Evolutionary conservation across 495 filamentous ascomycete species (phyloP).

Genomic region (Bryoglossum gracile): DNA sequence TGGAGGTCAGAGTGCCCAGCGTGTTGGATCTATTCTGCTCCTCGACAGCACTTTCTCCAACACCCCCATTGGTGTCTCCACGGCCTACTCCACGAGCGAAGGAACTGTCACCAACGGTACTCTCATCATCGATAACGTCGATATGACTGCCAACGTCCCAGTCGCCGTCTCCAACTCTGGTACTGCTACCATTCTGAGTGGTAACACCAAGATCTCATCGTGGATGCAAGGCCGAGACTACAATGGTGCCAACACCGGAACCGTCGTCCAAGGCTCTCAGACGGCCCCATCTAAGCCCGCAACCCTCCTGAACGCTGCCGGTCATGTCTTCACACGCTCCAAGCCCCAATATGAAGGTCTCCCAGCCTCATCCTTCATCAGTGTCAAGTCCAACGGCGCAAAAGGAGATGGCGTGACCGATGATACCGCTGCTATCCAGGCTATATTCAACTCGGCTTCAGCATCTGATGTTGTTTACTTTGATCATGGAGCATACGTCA

Average conservation of each 20-base stretch:
- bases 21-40: constrained; percentile 50
- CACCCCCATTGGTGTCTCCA: constrained; percentile 65
- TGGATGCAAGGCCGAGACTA: constrained; percentile 75
- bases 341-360: constrained; percentile 69
- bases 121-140: constrained; percentile 80
- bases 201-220: constrained; percentile 60
- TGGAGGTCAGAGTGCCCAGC: constrained; percentile 17
- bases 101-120: constrained; percentile 67
- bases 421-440: constrained; percentile 65
- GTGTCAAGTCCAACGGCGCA: constrained; percentile 68
- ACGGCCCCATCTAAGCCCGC: constrained; percentile 47
- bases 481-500: constrained; percentile 75
- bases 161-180: constrained; percentile 46
- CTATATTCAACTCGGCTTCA: constrained; percentile 52
- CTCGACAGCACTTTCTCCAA: constrained; percentile 72
- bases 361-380: constrained; percentile 54
- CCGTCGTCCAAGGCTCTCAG: constrained; percentile 43
- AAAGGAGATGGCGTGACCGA: constrained; percentile 70
- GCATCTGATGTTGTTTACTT: constrained; percentile 74
- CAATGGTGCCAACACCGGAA: constrained; percentile 34
- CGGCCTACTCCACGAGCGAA: constrained; percentile 57
- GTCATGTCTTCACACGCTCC: constrained; percentile 55
- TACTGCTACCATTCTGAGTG: constrained; percentile 54
- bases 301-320: constrained; percentile 45
- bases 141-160: constrained; percentile 49